A percentile compares a stretch with the other conserved stretches of the same genome.
phyloP scores from a whole-genome alignment of 1,284 basidiomycete genomes.

The Irpex sp. region DNA sequence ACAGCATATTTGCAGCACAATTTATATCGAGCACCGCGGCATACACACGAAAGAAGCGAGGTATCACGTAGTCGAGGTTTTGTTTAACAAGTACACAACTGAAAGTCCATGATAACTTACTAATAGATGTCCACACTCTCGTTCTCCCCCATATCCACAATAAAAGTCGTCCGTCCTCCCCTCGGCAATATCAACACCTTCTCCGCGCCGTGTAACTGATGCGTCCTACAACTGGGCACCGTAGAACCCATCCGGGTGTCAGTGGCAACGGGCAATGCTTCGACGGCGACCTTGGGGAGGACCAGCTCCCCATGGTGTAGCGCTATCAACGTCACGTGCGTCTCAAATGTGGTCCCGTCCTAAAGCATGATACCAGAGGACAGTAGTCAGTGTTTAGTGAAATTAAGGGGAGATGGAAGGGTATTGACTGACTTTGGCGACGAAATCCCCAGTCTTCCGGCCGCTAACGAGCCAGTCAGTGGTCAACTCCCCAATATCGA shows the following conservation, averaged over 20 bases:
- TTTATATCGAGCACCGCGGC: no score
- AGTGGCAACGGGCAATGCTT: slow-evolving; percentile 49
- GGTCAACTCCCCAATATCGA: slow-evolving; percentile 72
- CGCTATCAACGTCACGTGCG: slow-evolving; percentile 71
- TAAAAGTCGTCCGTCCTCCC: slow-evolving; percentile 76
- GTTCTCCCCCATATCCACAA: slow-evolving; percentile 59
- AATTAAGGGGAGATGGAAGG: neutral
- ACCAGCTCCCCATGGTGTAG: slow-evolving; percentile 73
- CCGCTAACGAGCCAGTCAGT: slow-evolving; percentile 84
- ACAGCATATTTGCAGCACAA: no score
- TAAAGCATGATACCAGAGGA: slow-evolving; percentile 22
- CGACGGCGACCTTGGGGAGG: slow-evolving; percentile 67
- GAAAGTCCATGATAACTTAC: neutral
- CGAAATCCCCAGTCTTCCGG: slow-evolving; percentile 73
- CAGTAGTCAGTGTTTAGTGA: slow-evolving; percentile 10
- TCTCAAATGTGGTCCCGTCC: slow-evolving; percentile 54
- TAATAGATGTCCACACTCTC: slow-evolving; percentile 12
- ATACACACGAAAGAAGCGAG: no score
- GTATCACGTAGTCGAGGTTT: no score
- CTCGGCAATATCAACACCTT: slow-evolving; percentile 70
- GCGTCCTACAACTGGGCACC: slow-evolving; percentile 65
- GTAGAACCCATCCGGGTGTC: slow-evolving; percentile 54
- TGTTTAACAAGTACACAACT: no score
- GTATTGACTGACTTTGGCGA: slow-evolving; percentile 48
- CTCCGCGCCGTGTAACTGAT: slow-evolving; percentile 76